A percentile compares a stretch with the other conserved stretches of the same genome.
phyloP scores from a whole-genome alignment of 805 yeast genomes.

The Scheffersomyces coipomensis region DNA sequence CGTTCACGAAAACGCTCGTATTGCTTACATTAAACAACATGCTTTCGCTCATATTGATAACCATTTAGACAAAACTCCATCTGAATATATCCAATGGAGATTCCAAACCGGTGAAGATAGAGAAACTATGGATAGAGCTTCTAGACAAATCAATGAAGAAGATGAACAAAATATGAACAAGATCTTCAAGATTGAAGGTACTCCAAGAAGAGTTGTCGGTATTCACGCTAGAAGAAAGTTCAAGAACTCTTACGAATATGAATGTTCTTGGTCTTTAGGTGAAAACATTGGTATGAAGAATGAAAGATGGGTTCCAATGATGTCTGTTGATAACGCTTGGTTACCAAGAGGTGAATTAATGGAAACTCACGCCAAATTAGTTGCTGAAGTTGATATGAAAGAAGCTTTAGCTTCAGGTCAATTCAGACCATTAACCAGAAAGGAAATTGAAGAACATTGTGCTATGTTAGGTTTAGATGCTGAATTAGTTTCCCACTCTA shows the following conservation, averaged over 20 bases:
- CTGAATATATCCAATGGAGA: constrained; percentile 99
- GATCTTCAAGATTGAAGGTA: constrained; percentile 98
- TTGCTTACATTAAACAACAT: constrained; percentile 99
- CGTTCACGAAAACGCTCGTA: constrained; percentile 99
- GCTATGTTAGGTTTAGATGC: constrained; percentile 97
- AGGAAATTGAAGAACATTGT: constrained; percentile 99
- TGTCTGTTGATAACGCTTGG: constrained; percentile 99
- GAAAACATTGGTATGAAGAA: constrained; percentile 98
- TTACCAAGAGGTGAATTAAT: constrained; percentile 94
- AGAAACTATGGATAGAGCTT: constrained; percentile 99
- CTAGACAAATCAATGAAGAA: constrained; percentile 94
- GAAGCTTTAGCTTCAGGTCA: constrained; percentile 99
- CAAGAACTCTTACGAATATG: constrained; percentile 99
- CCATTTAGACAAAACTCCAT: constrained; percentile 98
- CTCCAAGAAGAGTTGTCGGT: constrained; percentile 95
- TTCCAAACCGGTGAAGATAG: constrained; percentile 99
- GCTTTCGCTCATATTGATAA: constrained; percentile 99
- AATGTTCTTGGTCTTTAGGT: constrained; percentile 96
- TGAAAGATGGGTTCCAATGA: constrained; percentile 99
- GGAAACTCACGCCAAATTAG: constrained; percentile 94
- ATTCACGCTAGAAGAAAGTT: constrained; percentile 97
- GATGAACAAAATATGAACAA: constrained; percentile 99
- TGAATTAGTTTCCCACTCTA: constrained; percentile 98
- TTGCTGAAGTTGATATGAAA: constrained; percentile 99
- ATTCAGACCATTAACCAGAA: constrained; percentile 99